Evolutionary conservation across 73 alveolate genomes (phyloP).

Genomic region (Breviolum minutum): DNA sequence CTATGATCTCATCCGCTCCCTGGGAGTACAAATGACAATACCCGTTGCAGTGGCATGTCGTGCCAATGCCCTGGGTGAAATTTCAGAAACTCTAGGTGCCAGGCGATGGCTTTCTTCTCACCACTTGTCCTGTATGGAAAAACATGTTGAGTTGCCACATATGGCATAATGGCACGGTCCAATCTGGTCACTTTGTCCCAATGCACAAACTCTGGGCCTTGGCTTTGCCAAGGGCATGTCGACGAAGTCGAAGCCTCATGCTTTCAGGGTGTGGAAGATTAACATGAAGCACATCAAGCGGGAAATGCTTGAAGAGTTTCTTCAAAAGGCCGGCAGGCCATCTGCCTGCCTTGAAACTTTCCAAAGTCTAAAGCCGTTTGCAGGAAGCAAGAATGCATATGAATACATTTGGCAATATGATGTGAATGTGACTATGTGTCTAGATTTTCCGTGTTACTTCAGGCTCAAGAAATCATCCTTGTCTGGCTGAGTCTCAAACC

Average conservation of each 20-base stretch:
- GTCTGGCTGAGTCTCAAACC: no score
- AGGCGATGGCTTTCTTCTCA: slow-evolving; percentile 10
- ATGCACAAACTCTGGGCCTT: not conserved
- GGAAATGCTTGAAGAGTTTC: not conserved
- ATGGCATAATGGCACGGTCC: no score
- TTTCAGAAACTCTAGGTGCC: not conserved
- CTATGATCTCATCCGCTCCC: slow-evolving; percentile 49
- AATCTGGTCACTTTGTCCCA: no score
- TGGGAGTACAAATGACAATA: not conserved
- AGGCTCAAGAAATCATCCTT: no score
- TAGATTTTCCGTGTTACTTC: no score
- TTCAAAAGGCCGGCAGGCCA: not conserved
- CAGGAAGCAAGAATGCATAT: not conserved
- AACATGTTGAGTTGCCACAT: no score
- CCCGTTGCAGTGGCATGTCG: not conserved
- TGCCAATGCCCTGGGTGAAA: not conserved
- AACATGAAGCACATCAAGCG: not conserved
- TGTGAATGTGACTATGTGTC: no score
- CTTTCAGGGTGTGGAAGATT: not conserved
- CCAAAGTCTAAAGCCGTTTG: not conserved
- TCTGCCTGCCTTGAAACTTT: not conserved
- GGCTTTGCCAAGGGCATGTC: slow-evolving; percentile 33
- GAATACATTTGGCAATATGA: no score
- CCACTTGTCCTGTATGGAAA: not conserved
- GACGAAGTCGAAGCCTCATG: not conserved